These are phyloP conservation scores for Fusarium globosum DNA, from an alignment of 2,329 filamentous ascomycete genomes.

Conservation along the genomic window DNA sequence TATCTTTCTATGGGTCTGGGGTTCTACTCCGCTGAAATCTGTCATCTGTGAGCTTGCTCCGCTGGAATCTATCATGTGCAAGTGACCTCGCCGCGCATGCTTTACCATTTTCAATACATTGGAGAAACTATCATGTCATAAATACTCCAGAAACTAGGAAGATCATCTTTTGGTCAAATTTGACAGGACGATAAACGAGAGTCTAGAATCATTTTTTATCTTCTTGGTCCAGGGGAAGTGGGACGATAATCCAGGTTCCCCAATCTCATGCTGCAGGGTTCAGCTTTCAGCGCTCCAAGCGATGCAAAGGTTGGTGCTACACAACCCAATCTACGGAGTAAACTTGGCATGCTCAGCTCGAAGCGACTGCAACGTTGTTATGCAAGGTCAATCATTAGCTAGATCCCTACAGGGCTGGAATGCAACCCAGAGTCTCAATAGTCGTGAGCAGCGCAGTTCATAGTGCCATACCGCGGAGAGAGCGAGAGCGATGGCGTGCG, in stretches of 20 bases:
- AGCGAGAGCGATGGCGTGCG: neutral
- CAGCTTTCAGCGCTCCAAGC: neutral
- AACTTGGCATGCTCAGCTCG: neutral
- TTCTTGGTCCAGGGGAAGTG: neutral
- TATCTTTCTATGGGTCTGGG: neutral
- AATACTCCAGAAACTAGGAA: neutral
- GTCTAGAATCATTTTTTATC: neutral
- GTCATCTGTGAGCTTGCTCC: neutral
- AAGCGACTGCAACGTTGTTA: neutral
- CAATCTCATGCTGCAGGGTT: neutral
- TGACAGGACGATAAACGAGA: neutral
- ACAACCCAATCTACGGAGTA: neutral
- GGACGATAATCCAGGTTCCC: neutral
- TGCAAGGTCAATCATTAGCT: neutral
- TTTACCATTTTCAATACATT: neutral
- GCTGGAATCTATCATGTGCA: neutral
- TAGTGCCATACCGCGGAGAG: neutral
- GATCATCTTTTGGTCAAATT: neutral
- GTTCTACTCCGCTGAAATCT: neutral
- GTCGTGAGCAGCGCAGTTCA: too few relatives aligned
- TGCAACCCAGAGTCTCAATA: neutral
- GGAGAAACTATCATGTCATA: neutral
- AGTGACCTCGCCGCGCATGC: neutral
- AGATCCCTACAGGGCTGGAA: neutral
- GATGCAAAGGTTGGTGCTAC: neutral